Evolutionary conservation across 2,329 filamentous ascomycete species (phyloP).

Genomic region (Fusarium setosum): DNA sequence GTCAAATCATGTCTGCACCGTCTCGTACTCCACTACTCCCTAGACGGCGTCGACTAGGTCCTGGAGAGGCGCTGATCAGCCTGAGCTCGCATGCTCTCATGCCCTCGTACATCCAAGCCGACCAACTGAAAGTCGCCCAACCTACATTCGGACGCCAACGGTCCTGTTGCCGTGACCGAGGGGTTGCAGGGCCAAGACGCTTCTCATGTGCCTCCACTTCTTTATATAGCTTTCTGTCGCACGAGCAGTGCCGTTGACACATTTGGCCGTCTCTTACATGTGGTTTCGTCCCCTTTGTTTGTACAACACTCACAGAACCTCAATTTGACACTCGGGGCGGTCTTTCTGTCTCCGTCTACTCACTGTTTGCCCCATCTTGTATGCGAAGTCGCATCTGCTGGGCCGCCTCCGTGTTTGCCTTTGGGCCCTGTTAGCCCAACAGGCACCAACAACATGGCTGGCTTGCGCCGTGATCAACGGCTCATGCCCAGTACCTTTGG

Average conservation of each 20-base stretch:
- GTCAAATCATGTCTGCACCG: background rate
- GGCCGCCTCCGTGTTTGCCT: background rate
- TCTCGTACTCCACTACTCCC: background rate
- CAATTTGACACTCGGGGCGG: background rate
- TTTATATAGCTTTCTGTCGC: conserved; percentile 20
- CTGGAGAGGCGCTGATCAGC: background rate
- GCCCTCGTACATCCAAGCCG: background rate
- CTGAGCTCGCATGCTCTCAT: background rate
- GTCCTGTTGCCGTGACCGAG: conserved; percentile 3
- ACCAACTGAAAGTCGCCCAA: background rate
- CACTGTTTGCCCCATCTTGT: background rate
- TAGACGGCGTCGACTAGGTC: background rate
- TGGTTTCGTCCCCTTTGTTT: background rate
- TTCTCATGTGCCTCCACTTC: background rate
- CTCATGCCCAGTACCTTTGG: conserved; percentile 46
- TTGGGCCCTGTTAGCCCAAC: background rate
- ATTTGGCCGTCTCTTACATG: background rate
- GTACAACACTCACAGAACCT: background rate
- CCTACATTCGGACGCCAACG: conserved; percentile 9
- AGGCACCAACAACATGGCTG: conserved; percentile 7
- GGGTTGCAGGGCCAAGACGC: background rate
- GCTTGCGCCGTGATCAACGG: conserved; percentile 24
- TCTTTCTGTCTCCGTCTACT: background rate
- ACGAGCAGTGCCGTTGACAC: conserved; percentile 11
- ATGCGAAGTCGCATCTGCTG: conserved; percentile 1